Percentiles rank a stretch among this genome's conserved stretches.
These are phyloP conservation scores for Euryodendron excelsum DNA, from an alignment of 148 eudicot genomes.

Conservation along the genomic window DNA sequence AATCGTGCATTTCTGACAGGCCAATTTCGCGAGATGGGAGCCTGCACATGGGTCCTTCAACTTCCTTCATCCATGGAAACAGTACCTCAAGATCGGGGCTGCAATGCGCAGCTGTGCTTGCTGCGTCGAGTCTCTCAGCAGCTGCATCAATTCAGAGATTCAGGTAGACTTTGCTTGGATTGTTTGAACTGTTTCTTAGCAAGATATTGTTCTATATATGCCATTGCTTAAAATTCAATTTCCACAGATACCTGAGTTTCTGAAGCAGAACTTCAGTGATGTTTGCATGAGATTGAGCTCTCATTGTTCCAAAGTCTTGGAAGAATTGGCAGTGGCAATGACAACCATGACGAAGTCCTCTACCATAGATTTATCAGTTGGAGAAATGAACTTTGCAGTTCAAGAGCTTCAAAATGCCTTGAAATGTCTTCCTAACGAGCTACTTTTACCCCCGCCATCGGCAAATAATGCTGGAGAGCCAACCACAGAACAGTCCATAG, in stretches of 20 bases:
- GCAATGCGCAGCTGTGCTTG: constrained; percentile 68
- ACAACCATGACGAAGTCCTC: constrained; percentile 57
- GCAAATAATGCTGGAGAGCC: constrained; percentile 10
- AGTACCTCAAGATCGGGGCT: constrained; percentile 64
- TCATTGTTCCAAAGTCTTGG: constrained; percentile 54
- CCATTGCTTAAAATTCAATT: background rate
- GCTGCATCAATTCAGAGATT: constrained; percentile 50
- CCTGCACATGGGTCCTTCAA: constrained; percentile 74
- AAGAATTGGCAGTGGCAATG: constrained; percentile 48
- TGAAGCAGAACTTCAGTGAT: constrained; percentile 47
- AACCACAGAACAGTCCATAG: background rate
- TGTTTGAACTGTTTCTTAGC: too few relatives aligned
- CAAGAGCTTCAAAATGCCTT: constrained; percentile 61
- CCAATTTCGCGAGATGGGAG: constrained; percentile 86
- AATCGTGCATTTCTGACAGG: constrained; percentile 48
- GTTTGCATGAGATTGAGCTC: constrained; percentile 50
- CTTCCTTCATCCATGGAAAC: constrained; percentile 82
- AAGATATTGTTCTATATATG: background rate
- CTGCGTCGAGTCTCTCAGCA: constrained; percentile 58
- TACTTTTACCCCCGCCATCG: constrained; percentile 13
- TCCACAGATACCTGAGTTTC: constrained; percentile 53
- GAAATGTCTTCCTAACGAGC: constrained; percentile 40
- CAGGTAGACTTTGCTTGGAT: too few relatives aligned
- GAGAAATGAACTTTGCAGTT: constrained; percentile 60
- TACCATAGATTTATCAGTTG: constrained; percentile 33